Evolutionary conservation across 2,329 filamentous ascomycete species (phyloP).

Genomic region (Blastomyces silverae): DNA sequence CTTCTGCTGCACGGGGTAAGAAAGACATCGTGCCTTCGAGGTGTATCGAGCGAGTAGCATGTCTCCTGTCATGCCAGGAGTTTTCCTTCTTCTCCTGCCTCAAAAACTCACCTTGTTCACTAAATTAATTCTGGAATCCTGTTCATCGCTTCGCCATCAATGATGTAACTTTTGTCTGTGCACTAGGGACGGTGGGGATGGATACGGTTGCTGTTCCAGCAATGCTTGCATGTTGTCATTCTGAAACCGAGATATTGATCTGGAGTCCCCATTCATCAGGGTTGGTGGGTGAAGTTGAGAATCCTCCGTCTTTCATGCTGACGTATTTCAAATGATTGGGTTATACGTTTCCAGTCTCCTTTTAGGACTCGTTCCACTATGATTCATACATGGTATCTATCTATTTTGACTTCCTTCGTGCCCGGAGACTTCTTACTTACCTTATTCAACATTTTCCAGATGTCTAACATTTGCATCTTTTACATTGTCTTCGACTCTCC

Average conservation of each 20-base stretch:
- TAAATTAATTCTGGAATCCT: neutral
- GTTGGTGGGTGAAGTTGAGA: slow-evolving; percentile 1
- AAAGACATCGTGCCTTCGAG: neutral
- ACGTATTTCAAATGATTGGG: slow-evolving; percentile 5
- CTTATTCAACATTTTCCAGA: neutral
- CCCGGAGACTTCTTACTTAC: neutral
- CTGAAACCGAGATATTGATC: slow-evolving; percentile 21
- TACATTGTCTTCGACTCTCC: neutral
- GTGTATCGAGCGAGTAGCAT: too few species aligned
- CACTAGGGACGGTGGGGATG: slow-evolving; percentile 10
- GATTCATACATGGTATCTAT: neutral
- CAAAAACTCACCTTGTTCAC: neutral
- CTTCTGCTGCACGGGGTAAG: neutral
- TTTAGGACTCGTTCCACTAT: neutral
- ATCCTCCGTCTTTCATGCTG: neutral
- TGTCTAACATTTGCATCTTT: neutral
- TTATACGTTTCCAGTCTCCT: neutral
- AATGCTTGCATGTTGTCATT: slow-evolving; percentile 22
- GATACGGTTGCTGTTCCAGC: slow-evolving; percentile 15
- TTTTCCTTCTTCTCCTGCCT: neutral
- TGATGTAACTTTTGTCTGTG: neutral
- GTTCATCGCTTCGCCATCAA: neutral
- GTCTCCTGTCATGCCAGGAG: neutral
- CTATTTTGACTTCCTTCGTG: neutral
- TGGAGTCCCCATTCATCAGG: neutral